Conservation (phyloP, 257 asterid species). For the Plectranthus barbatus region DNA sequence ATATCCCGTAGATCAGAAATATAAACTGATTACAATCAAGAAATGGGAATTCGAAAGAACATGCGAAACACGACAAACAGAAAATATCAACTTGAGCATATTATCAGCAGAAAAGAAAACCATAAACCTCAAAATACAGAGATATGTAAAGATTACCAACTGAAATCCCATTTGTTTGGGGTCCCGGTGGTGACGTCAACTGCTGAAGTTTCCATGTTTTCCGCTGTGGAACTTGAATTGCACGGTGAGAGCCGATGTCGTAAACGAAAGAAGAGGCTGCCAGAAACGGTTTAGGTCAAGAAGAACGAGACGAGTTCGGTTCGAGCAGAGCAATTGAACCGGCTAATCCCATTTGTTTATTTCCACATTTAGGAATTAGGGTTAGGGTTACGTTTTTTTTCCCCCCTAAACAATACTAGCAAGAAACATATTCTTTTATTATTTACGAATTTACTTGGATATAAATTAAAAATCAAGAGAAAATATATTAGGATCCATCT, state of each 20-base stretch:
- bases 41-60: neutral
- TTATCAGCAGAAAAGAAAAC: neutral
- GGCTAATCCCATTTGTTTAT: too few relatives aligned
- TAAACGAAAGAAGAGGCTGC: neutral
- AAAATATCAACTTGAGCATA: neutral
- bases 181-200: conserved; percentile 18
- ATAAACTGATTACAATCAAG: neutral
- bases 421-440: too few relatives aligned
- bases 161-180: conserved; percentile 54
- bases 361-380: too few relatives aligned
- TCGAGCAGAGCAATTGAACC: neutral
- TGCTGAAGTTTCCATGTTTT: conserved; percentile 23
- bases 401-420: too few relatives aligned
- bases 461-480: too few relatives aligned
- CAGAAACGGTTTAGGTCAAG: conserved; percentile 9
- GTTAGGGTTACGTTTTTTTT: too few relatives aligned
- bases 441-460: too few relatives aligned
- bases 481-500: too few relatives aligned
- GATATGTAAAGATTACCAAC: conserved; percentile 29
- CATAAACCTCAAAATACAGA: neutral
- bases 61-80: neutral
- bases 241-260: neutral
- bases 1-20: neutral
- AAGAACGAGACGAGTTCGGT: neutral
- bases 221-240: conserved; percentile 1